These are phyloP conservation scores for Astrothelium subdiscretum DNA, from an alignment of 495 filamentous ascomycete genomes.

Conservation along the genomic window DNA sequence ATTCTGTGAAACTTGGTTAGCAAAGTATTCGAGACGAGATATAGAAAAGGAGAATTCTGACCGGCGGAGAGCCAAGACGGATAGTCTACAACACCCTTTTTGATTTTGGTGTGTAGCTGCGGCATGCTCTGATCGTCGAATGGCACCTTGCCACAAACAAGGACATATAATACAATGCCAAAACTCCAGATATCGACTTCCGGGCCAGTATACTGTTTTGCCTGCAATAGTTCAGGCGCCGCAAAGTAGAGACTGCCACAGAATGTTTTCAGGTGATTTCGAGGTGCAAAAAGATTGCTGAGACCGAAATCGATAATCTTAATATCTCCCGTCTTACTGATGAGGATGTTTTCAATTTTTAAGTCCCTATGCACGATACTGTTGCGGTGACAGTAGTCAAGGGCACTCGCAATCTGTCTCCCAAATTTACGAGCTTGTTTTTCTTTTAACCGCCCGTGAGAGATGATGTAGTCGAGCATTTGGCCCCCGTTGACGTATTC, in stretches of 20 bases:
- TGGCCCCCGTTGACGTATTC: conserved; percentile 99
- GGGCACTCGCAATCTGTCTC: conserved; percentile 91
- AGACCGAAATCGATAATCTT: conserved; percentile 99
- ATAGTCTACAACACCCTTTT: conserved; percentile 92
- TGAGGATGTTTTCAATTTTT: conserved; percentile 99
- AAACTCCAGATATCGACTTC: conserved; percentile 99
- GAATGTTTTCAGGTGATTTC: conserved; percentile 84
- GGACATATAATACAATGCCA: conserved; percentile 94
- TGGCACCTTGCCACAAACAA: conserved; percentile 96
- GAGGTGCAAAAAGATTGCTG: conserved; percentile 89
- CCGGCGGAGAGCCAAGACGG: conserved; percentile 83
- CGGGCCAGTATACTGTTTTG: conserved; percentile 85
- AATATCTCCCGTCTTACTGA: conserved; percentile 98
- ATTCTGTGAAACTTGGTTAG: conserved; percentile 52
- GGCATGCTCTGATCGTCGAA: conserved; percentile 99
- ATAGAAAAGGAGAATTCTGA: conserved; percentile 31
- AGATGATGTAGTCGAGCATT: conserved; percentile 99
- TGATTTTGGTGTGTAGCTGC: conserved; percentile 96
- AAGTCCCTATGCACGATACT: conserved; percentile 96
- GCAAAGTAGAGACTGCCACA: conserved; percentile 98
- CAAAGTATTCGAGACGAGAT: background rate
- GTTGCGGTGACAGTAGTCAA: conserved; percentile 98
- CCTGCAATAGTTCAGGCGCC: conserved; percentile 87
- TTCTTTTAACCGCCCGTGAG: conserved; percentile 92
- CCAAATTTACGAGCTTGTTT: conserved; percentile 98